These are phyloP conservation scores for Mollisia scopiformis DNA, from an alignment of 2,329 filamentous ascomycete genomes.

Conservation along the genomic window DNA sequence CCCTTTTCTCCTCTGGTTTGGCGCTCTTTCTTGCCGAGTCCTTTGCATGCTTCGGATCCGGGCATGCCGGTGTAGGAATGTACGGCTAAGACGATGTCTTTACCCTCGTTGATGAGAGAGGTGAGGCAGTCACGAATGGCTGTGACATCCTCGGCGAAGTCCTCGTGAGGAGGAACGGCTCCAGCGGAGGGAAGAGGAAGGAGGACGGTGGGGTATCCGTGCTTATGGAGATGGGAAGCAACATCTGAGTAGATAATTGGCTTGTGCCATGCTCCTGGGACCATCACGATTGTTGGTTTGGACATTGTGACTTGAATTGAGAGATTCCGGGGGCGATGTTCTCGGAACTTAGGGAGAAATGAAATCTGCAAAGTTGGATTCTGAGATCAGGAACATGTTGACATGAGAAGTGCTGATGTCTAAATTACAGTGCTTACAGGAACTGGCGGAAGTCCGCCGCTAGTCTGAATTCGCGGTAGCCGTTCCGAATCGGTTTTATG, in stretches of 20 bases:
- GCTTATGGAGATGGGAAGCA: slow-evolving; percentile 32
- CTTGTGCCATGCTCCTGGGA: slow-evolving; percentile 42
- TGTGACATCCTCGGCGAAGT: slow-evolving; percentile 41
- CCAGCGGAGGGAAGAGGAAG: slow-evolving; percentile 38
- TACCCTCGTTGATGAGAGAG: slow-evolving; percentile 34
- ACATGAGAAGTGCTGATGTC: too few relatives aligned
- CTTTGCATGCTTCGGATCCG: slow-evolving; percentile 37
- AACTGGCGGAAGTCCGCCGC: too few relatives aligned
- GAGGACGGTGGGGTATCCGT: slow-evolving; percentile 32
- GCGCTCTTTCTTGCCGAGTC: slow-evolving; percentile 39
- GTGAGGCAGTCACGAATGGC: slow-evolving; percentile 35
- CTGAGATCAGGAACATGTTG: too few relatives aligned
- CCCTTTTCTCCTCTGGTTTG: slow-evolving; percentile 40
- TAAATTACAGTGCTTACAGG: too few relatives aligned
- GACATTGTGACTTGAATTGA: slow-evolving; percentile 5
- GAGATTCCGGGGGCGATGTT: not conserved
- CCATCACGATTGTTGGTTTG: slow-evolving; percentile 39
- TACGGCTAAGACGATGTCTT: slow-evolving; percentile 41
- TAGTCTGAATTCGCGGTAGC: too few relatives aligned
- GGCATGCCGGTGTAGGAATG: slow-evolving; percentile 43
- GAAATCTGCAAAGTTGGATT: too few relatives aligned
- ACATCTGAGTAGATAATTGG: slow-evolving; percentile 38
- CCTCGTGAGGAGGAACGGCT: slow-evolving; percentile 29
- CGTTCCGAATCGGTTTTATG: too few relatives aligned
- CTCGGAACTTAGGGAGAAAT: not conserved